These are phyloP conservation scores for Daldinia bambusicola DNA, from an alignment of 495 filamentous ascomycete genomes.

Conservation along the genomic window DNA sequence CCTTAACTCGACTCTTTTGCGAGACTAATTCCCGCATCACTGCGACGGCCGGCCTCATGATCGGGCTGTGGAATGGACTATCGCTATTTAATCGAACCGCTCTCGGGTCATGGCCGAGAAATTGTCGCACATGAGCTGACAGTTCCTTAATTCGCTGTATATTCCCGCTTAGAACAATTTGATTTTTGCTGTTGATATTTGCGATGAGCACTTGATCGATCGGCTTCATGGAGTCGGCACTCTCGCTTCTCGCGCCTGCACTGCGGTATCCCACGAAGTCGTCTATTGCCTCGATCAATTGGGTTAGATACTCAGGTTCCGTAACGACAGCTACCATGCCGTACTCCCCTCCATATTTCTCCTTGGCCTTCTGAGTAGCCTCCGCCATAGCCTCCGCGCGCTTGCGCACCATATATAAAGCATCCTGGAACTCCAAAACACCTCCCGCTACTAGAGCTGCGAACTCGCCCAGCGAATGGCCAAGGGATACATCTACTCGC, in stretches of 20 bases:
- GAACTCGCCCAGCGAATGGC: constrained; percentile 96
- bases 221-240: constrained; percentile 69
- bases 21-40: constrained; percentile 74
- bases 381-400: constrained; percentile 87
- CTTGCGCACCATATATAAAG: constrained; percentile 76
- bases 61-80: constrained; percentile 90
- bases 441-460: constrained; percentile 86
- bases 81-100: constrained; percentile 89
- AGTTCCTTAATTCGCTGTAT: constrained; percentile 85
- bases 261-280: constrained; percentile 79
- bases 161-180: constrained; percentile 93
- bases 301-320: constrained; percentile 74
- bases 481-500: constrained; percentile 81
- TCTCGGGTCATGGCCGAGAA: constrained; percentile 90
- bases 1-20: constrained; percentile 57
- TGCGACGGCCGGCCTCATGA: constrained; percentile 86
- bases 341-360: constrained; percentile 76
- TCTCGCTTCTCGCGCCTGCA: constrained; percentile 73
- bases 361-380: constrained; percentile 71
- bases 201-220: constrained; percentile 91
- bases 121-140: constrained; percentile 89
- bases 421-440: constrained; percentile 79
- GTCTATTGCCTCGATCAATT: constrained; percentile 76
- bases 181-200: constrained; percentile 94
- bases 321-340: constrained; percentile 96